Percentiles rank a stretch among this genome's conserved stretches.
Evolutionary conservation across 192 early-diverging fungal genomes (phyloP).

Genomic region (Coemansia sp.): DNA sequence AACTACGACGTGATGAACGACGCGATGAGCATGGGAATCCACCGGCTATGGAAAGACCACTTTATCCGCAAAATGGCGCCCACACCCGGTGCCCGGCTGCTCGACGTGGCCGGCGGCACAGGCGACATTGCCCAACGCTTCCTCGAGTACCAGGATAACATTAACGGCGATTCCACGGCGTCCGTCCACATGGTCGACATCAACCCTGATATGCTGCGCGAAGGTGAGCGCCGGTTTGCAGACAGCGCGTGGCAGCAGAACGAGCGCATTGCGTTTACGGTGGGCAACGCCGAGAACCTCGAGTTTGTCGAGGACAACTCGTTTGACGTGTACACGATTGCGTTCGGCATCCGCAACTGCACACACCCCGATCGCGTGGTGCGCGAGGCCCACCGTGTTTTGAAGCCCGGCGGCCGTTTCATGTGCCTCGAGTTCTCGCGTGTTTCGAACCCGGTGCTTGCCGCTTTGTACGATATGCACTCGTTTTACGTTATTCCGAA

Average conservation of each 20-base stretch:
- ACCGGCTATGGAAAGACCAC: slow-evolving; percentile 96
- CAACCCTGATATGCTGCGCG: slow-evolving; percentile 93
- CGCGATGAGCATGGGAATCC: slow-evolving; percentile 89
- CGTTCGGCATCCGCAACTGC: slow-evolving; percentile 98
- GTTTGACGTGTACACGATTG: slow-evolving; percentile 94
- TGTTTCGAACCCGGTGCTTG: slow-evolving; percentile 85
- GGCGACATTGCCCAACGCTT: slow-evolving; percentile 97
- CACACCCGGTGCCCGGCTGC: slow-evolving; percentile 70
- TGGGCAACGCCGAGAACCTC: slow-evolving; percentile 90
- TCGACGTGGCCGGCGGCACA: slow-evolving; percentile 98
- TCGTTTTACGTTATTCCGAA: slow-evolving; percentile 93
- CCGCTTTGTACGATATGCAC: slow-evolving; percentile 85
- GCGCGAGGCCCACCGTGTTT: slow-evolving; percentile 85
- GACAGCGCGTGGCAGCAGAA: slow-evolving; percentile 45
- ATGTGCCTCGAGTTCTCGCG: slow-evolving; percentile 93
- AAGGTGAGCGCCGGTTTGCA: slow-evolving; percentile 75
- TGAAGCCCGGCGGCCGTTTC: slow-evolving; percentile 95
- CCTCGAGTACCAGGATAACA: slow-evolving; percentile 74
- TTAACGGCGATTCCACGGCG: slow-evolving; percentile 56
- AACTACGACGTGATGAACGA: slow-evolving; percentile 99
- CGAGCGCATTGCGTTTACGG: slow-evolving; percentile 67
- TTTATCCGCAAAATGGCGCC: slow-evolving; percentile 85
- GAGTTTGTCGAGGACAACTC: slow-evolving; percentile 68
- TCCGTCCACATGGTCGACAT: slow-evolving; percentile 92
- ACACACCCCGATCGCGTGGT: slow-evolving; percentile 89